These are phyloP conservation scores for Penstemon eatonii DNA, from an alignment of 257 asterid species.

Conservation along the genomic window DNA sequence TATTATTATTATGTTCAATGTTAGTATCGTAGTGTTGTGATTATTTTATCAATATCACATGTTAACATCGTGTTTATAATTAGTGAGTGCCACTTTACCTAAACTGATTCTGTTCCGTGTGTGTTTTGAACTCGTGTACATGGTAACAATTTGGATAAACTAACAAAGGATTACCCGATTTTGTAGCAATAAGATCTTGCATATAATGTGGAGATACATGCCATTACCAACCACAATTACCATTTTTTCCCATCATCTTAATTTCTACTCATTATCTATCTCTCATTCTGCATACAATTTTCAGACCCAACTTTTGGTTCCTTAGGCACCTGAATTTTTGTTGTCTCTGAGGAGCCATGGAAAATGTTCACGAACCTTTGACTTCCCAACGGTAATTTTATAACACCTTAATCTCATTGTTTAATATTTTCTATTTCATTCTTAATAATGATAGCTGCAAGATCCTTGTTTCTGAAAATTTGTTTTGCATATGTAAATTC, in stretches of 20 bases:
- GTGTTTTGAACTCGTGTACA: neutral
- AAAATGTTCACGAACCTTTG: neutral
- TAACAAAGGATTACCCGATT: neutral
- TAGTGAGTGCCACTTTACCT: neutral
- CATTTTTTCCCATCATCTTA: neutral
- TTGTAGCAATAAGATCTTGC: neutral
- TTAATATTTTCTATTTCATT: neutral
- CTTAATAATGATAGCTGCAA: neutral
- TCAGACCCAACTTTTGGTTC: neutral
- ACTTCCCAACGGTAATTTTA: neutral
- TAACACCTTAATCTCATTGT: neutral
- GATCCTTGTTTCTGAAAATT: neutral
- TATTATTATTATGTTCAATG: no score
- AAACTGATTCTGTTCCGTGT: neutral
- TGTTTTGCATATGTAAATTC: neutral
- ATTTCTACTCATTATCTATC: neutral
- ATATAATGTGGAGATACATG: neutral
- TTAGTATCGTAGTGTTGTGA: neutral
- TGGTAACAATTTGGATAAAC: no score
- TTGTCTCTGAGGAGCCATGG: constrained; percentile 5
- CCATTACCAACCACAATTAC: neutral
- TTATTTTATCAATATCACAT: neutral
- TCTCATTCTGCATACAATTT: neutral
- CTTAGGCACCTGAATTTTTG: neutral
- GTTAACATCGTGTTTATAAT: neutral